Conservation (phyloP, 306 rosid species). For the Albizia julibrissin region DNA sequence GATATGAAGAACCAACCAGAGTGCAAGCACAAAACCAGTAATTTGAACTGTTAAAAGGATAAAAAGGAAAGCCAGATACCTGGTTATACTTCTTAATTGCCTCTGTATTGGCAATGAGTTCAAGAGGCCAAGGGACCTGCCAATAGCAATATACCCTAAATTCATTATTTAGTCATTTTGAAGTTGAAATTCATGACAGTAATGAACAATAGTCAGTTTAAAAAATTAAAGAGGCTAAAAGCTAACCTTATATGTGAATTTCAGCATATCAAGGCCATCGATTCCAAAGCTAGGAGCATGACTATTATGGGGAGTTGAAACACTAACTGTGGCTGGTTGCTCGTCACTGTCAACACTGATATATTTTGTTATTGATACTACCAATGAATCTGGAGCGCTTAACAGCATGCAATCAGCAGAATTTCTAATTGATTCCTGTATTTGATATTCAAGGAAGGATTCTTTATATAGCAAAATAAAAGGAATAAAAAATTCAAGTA, state of each 20-base stretch:
- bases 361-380: constrained; percentile 65
- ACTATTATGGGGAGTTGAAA: constrained; percentile 58
- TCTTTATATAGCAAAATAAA: constrained; percentile 7
- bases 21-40: constrained; percentile 18
- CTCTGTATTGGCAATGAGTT: constrained; percentile 88
- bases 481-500: constrained; percentile 24
- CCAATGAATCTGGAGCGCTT: constrained; percentile 90
- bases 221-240: constrained; percentile 32
- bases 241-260: constrained; percentile 82
- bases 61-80: constrained; percentile 46
- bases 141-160: constrained; percentile 30
- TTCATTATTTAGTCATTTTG: neutral
- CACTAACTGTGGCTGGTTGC: constrained; percentile 49
- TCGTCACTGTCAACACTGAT: constrained; percentile 53
- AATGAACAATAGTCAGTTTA: neutral
- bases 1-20: constrained; percentile 26
- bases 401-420: constrained; percentile 84
- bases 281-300: constrained; percentile 69
- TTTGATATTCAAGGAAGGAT: constrained; percentile 35
- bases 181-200: constrained; percentile 17
- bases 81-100: constrained; percentile 95
- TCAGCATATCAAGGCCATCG: constrained; percentile 81
- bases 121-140: constrained; percentile 99
- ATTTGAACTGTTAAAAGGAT: constrained; percentile 24
- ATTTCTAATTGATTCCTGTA: constrained; percentile 93